Evolutionary conservation across 306 rosid genomes (phyloP), one percentile per base, ranked within the genome.

Genomic region (Citrullus colocynthis): DNA sequence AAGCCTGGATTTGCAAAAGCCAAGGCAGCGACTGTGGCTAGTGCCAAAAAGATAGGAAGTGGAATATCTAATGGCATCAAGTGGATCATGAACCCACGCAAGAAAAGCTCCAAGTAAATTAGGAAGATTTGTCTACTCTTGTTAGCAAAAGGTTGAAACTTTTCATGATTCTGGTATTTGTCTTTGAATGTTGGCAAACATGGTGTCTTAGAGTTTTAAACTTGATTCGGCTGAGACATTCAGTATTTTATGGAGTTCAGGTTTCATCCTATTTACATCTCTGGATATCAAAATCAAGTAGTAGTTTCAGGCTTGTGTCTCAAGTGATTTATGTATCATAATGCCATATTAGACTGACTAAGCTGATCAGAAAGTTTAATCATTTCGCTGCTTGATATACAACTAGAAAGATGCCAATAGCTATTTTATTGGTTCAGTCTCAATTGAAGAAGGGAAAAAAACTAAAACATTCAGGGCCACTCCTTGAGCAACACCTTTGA

Each of bases 1-100:
- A 90, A 88, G 82, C 73, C 84, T 72, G 91, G 88, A 67, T 77
- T 90, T 8, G 59, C 81, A 56, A 95, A 83, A 87, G 96, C 88
- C 82, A 90, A 88, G 82, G 89, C 85, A 72, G 84, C 85, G 54
- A 89, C 93, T 17, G 54, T 83, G 60, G 86, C 81, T 9, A 82
- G 97, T 18, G 87, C 87, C 1, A 84, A 74, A 18, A 93, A 83
- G 89, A 87, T 93, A 58, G 90, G 86, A 78, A 86, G 77, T 5
- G 85, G 89, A 52, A 85, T 93, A 10, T 79, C 92, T 21, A 89
- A 81, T 66, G 90, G 96, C 82, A 81, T 91, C 72, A 91, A 92
- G 80, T 91, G 97, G 98, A 83, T 94, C 82, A 94, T 88, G 83
- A 87, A 83, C 16, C 85, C 87, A n/a, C 88, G 96, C 84, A 89